Evolutionary conservation across 257 asterid species (phyloP).

Genomic region (Fraxinus americana): DNA sequence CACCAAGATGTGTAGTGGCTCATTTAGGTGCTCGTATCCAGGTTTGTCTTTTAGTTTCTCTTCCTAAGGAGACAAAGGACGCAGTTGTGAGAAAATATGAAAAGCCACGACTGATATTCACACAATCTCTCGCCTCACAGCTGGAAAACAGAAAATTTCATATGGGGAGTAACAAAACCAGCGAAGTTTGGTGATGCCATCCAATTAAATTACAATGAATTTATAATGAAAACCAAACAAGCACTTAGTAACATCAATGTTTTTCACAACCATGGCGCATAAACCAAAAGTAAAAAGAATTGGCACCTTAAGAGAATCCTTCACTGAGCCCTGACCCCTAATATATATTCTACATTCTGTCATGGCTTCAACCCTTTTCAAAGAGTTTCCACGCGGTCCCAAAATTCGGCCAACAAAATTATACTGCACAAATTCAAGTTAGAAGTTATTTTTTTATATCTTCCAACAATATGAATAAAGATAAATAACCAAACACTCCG

Average conservation of each 20-base stretch:
- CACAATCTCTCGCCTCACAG: neutral
- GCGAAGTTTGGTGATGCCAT: too few relatives aligned
- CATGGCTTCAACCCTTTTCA: conserved; percentile 74
- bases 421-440: conserved; percentile 50
- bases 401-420: conserved; percentile 84
- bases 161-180: too few relatives aligned
- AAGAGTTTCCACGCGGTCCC: conserved; percentile 84
- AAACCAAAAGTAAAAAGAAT: conserved; percentile 7
- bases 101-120: neutral
- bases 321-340: conserved; percentile 79
- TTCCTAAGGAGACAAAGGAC: conserved; percentile 45
- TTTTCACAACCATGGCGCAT: neutral
- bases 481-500: conserved; percentile 6
- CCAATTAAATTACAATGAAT: too few relatives aligned
- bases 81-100: conserved; percentile 20
- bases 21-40: conserved; percentile 80
- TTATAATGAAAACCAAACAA: too few relatives aligned
- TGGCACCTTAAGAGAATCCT: conserved; percentile 68
- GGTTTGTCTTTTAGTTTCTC: conserved; percentile 71
- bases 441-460: conserved; percentile 15
- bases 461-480: neutral
- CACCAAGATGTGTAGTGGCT: conserved; percentile 76
- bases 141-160: too few relatives aligned
- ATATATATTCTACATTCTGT: conserved; percentile 83
- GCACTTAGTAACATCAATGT: neutral